A percentile compares a stretch with the other conserved stretches of the same genome.
These are phyloP conservation scores for Cyberlindnera mississippiensis DNA, from an alignment of 805 yeast genomes.

Conservation along the genomic window DNA sequence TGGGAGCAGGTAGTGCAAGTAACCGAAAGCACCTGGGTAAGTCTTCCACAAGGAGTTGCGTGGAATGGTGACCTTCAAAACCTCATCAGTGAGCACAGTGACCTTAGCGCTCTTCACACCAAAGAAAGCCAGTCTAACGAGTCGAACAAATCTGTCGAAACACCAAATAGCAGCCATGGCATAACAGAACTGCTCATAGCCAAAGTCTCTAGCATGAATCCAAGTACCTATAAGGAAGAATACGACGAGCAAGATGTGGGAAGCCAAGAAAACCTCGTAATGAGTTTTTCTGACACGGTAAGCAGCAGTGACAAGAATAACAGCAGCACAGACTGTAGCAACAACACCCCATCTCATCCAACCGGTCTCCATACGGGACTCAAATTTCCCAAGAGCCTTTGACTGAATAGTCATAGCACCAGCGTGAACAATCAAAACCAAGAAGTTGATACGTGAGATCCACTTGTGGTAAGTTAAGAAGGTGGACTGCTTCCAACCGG, in stretches of 20 bases:
- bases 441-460: conserved; percentile 45
- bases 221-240: conserved; percentile 51
- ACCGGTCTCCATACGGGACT: conserved; percentile 7
- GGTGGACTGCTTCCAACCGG: conserved; percentile 64
- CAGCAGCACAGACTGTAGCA: conserved; percentile 11
- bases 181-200: conserved; percentile 44
- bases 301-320: conserved; percentile 14
- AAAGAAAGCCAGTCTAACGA: conserved; percentile 21
- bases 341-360: conserved; percentile 26
- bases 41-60: conserved; percentile 46
- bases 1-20: conserved; percentile 50
- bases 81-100: conserved; percentile 36
- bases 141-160: conserved; percentile 47
- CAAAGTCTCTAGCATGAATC: conserved; percentile 50
- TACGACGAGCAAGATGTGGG: conserved; percentile 54
- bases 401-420: conserved; percentile 24
- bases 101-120: conserved; percentile 26
- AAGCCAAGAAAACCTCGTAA: conserved; percentile 58
- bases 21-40: conserved; percentile 56
- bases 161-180: conserved; percentile 40
- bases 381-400: conserved; percentile 7
- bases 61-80: conserved; percentile 36
- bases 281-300: conserved; percentile 45
- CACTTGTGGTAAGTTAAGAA: conserved; percentile 67
- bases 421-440: conserved; percentile 20